Conservation (phyloP, 2,329 filamentous ascomycete genomes). For the Cytospora chrysosperma region DNA sequence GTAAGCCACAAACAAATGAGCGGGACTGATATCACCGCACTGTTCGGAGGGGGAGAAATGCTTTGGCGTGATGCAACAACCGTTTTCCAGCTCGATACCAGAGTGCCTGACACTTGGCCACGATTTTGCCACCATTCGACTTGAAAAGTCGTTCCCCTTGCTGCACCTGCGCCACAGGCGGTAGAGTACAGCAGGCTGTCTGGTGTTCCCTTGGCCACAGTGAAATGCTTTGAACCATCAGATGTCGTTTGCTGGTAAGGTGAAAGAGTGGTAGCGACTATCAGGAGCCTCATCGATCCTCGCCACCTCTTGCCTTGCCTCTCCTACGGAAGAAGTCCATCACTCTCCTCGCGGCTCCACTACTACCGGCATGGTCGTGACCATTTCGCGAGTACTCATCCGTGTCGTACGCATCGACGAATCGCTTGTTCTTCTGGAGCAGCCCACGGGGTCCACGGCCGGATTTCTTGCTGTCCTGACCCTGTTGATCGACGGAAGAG, state of each 20-base stretch:
- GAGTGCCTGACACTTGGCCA: not conserved
- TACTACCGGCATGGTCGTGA: slow-evolving; percentile 74
- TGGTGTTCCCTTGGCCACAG: not conserved
- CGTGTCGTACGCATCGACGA: slow-evolving; percentile 84
- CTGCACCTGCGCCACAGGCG: not conserved
- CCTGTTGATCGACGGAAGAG: slow-evolving; percentile 42
- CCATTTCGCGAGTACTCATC: slow-evolving; percentile 55
- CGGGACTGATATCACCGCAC: not conserved
- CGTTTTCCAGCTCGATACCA: not conserved
- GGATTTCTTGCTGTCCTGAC: slow-evolving; percentile 40
- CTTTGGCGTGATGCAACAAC: not conserved
- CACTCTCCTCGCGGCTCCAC: slow-evolving; percentile 82
- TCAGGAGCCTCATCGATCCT: slow-evolving; percentile 47
- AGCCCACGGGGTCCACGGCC: slow-evolving; percentile 48
- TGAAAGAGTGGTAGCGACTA: not conserved
- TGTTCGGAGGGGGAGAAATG: not conserved
- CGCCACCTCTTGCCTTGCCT: slow-evolving; percentile 69
- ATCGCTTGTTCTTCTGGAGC: slow-evolving; percentile 83
- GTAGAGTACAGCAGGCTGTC: not conserved
- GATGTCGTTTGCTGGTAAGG: not conserved
- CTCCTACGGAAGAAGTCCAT: slow-evolving; percentile 98
- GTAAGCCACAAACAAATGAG: not conserved
- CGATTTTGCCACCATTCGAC: not conserved
- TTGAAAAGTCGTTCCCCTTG: not conserved
- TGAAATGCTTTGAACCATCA: not conserved